Evolutionary conservation across 139 green algal genomes (phyloP).

Genomic region (Chlorella sp.): DNA sequence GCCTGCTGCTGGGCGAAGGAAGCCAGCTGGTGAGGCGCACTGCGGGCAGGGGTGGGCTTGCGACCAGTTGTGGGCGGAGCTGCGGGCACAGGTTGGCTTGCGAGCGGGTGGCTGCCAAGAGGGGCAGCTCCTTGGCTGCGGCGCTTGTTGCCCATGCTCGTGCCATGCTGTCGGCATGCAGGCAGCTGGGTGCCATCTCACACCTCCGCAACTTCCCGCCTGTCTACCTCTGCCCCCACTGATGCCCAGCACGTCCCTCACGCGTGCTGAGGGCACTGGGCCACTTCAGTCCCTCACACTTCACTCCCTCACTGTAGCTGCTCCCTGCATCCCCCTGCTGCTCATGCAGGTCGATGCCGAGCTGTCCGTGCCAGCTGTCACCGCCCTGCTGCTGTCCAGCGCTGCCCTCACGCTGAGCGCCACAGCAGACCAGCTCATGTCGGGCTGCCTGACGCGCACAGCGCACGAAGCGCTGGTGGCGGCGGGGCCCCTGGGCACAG

Average conservation of each 20-base stretch:
- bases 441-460: neutral
- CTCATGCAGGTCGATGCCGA: constrained; percentile 46
- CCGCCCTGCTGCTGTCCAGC: constrained; percentile 34
- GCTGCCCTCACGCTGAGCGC: neutral
- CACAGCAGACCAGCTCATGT: constrained; percentile 18
- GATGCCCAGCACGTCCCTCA: too few species aligned
- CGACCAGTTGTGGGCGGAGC: neutral
- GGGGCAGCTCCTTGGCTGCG: neutral
- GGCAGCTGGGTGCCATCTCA: neutral
- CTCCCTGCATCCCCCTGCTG: too few species aligned
- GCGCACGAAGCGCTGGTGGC: constrained; percentile 12
- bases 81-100: neutral
- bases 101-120: neutral
- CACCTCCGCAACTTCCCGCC: neutral
- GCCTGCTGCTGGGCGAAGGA: constrained; percentile 51
- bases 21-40: constrained; percentile 54
- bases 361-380: constrained; percentile 44
- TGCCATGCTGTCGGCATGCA: too few species aligned
- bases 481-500: constrained; percentile 24
- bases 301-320: too few species aligned
- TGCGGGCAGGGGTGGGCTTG: neutral
- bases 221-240: neutral
- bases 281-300: too few species aligned
- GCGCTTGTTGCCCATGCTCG: too few species aligned
- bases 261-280: too few species aligned